Evolutionary conservation across 116 monocot genomes (phyloP).

Genomic region (Papilionanthe hybrid): DNA sequence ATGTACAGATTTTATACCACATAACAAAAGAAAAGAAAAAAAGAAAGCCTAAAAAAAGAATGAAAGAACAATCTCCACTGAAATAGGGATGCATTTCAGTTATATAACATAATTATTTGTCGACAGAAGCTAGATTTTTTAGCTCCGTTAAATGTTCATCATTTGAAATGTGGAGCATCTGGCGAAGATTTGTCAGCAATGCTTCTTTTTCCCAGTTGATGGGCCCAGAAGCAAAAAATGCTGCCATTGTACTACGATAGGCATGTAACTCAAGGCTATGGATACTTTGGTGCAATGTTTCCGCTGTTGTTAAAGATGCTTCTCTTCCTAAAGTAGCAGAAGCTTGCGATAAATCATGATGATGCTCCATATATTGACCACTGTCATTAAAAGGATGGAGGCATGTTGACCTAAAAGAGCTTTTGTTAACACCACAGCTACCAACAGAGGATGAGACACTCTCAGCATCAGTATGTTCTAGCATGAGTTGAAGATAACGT

Average conservation of each 20-base stretch:
- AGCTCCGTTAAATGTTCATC: constrained; percentile 51
- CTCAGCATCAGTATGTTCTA: constrained; percentile 25
- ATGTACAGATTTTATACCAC: background rate
- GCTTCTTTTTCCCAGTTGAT: constrained; percentile 83
- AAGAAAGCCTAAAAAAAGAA: background rate
- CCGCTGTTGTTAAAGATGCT: background rate
- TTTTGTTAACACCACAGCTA: constrained; percentile 12
- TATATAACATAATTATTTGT: constrained; percentile 13
- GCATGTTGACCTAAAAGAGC: constrained; percentile 11
- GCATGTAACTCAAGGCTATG: constrained; percentile 61
- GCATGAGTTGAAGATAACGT: constrained; percentile 7
- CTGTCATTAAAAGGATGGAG: background rate
- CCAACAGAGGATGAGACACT: constrained; percentile 41
- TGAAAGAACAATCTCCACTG: background rate
- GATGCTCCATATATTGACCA: background rate
- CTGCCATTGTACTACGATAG: constrained; percentile 47
- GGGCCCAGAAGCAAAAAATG: constrained; percentile 63
- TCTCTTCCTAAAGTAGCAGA: constrained; percentile 18
- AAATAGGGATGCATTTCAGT: background rate
- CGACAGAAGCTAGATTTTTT: constrained; percentile 29
- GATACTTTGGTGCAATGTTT: constrained; percentile 3
- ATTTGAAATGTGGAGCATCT: constrained; percentile 66
- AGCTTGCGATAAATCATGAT: constrained; percentile 18
- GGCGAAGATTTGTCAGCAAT: constrained; percentile 71
- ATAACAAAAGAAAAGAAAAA: background rate